Evolutionary conservation across 2,329 filamentous ascomycete species (phyloP).

Genomic region (Diaporthe citri): DNA sequence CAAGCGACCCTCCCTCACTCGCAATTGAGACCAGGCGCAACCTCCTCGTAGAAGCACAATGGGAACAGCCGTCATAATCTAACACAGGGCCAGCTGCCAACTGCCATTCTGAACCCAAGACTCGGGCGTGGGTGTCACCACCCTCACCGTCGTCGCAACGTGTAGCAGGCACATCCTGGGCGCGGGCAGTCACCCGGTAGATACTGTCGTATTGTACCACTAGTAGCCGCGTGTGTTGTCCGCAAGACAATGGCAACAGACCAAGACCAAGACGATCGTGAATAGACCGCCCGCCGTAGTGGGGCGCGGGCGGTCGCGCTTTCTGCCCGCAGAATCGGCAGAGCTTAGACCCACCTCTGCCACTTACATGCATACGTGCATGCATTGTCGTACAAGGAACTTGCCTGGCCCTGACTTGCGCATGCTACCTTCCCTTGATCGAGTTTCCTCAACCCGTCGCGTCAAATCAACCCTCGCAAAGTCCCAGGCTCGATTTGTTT

Average conservation of each 20-base stretch:
- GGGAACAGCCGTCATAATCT: neutral
- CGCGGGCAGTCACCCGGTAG: constrained; percentile 20
- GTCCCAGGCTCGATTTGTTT: neutral
- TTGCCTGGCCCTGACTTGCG: constrained; percentile 27
- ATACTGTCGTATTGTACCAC: constrained; percentile 24
- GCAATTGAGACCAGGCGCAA: neutral
- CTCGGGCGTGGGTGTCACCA: neutral
- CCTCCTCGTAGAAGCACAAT: no score
- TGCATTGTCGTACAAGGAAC: constrained; percentile 23
- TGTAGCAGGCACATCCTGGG: neutral
- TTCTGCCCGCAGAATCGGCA: constrained; percentile 39
- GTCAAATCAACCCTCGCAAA: constrained; percentile 14
- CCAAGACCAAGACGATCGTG: neutral
- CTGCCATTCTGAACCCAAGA: neutral
- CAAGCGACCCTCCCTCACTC: neutral
- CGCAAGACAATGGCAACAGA: neutral
- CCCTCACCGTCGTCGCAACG: neutral
- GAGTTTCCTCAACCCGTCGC: constrained; percentile 24
- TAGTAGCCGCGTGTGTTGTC: constrained; percentile 4
- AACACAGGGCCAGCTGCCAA: neutral
- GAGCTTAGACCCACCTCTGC: constrained; percentile 20
- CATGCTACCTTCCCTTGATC: constrained; percentile 19
- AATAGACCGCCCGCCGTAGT: constrained; percentile 13
- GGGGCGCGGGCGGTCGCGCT: constrained; percentile 35
- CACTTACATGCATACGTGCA: neutral